Evolutionary conservation across 1,284 basidiomycete genomes (phyloP).

Genomic region (Apiotrichum veenhuisii): DNA sequence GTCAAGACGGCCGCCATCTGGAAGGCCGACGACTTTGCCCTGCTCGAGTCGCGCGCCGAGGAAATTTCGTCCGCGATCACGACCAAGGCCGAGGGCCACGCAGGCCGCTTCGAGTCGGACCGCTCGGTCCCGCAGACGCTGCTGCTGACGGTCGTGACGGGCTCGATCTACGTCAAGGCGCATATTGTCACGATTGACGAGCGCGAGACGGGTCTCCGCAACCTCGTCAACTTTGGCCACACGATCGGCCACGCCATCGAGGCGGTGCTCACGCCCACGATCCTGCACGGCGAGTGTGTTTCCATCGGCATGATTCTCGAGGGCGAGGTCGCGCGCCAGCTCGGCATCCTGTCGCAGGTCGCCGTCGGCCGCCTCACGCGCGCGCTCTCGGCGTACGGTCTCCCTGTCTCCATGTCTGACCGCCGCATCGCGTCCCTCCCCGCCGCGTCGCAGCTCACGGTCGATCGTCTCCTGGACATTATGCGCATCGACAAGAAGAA

Average conservation of each 20-base stretch:
- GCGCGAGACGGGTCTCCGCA: constrained; percentile 88
- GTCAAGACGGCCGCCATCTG: constrained; percentile 94
- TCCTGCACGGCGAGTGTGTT: constrained; percentile 91
- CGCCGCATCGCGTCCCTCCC: constrained; percentile 69
- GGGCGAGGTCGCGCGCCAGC: constrained; percentile 81
- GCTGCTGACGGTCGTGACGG: constrained; percentile 71
- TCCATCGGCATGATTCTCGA: constrained; percentile 91
- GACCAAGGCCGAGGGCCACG: constrained; percentile 50
- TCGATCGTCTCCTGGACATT: constrained; percentile 83
- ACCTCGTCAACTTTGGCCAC: constrained; percentile 96
- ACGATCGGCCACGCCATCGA: constrained; percentile 95
- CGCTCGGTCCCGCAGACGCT: constrained; percentile 67
- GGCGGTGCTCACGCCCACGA: constrained; percentile 81
- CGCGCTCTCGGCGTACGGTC: constrained; percentile 78
- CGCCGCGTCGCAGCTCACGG: constrained; percentile 66
- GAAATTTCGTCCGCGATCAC: constrained; percentile 82
- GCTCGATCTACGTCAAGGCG: constrained; percentile 85
- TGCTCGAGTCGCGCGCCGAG: constrained; percentile 74
- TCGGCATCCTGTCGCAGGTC: constrained; percentile 81
- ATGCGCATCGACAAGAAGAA: constrained; percentile 98
- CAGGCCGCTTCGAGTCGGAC: constrained; percentile 65
- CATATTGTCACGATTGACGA: constrained; percentile 94
- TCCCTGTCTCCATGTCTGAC: constrained; percentile 75
- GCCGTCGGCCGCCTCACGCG: constrained; percentile 80
- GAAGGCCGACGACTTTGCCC: constrained; percentile 79